These are phyloP conservation scores for Phialophora macrospora DNA, from an alignment of 2,329 filamentous ascomycete species.

Conservation along the genomic window DNA sequence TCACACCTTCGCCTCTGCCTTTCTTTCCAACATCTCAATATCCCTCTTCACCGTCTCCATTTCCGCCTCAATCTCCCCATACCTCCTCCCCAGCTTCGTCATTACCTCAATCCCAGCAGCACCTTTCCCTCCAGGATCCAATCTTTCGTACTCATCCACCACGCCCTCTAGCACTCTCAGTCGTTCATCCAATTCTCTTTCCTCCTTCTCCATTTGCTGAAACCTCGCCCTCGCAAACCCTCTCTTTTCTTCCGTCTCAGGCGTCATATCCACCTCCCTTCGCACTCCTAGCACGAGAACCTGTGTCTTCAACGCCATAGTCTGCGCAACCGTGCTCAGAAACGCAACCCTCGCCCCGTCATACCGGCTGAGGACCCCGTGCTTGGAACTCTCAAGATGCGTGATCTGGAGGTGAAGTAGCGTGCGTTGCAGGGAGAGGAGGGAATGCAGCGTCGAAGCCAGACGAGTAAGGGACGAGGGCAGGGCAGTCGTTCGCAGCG, in stretches of 20 bases:
- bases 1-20: constrained; percentile 1
- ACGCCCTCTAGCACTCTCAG: constrained; percentile 42
- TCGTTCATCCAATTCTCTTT: constrained; percentile 45
- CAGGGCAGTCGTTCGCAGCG: constrained; percentile 15
- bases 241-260: constrained; percentile 46
- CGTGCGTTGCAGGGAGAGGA: constrained; percentile 22
- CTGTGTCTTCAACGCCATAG: constrained; percentile 34
- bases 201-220: constrained; percentile 45
- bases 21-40: constrained; percentile 41
- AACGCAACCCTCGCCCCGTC: constrained; percentile 22
- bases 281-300: constrained; percentile 41
- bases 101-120: constrained; percentile 37
- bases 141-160: constrained; percentile 45
- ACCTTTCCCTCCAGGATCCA: constrained; percentile 29
- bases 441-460: constrained; percentile 11
- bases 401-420: constrained; percentile 24
- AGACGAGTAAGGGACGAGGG: constrained; percentile 18
- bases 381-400: constrained; percentile 35
- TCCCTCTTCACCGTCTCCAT: constrained; percentile 47
- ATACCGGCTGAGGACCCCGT: constrained; percentile 35
- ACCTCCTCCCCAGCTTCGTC: constrained; percentile 47
- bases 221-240: constrained; percentile 44
- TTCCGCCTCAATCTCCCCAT: constrained; percentile 46
- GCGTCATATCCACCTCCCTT: constrained; percentile 44
- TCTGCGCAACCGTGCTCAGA: constrained; percentile 31